Conservation (phyloP, 129 eudicot genomes). For the Logfia minima region DNA sequence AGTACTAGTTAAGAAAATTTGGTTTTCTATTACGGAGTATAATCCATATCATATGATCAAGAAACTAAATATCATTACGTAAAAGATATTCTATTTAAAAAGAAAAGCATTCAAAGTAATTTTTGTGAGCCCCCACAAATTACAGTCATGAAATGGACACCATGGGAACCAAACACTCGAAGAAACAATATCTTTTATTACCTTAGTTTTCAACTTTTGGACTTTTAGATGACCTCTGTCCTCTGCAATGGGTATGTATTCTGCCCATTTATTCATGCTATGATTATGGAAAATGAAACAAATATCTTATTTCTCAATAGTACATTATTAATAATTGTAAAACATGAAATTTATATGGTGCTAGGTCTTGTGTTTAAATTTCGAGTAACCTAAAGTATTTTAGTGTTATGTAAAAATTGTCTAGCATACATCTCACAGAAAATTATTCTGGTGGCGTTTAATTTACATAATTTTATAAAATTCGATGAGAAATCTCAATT, state of each 20-base stretch:
- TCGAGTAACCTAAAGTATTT: too few relatives aligned
- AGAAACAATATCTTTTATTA: slow-evolving; percentile 37
- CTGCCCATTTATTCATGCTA: slow-evolving; percentile 14
- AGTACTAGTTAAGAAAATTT: too few relatives aligned
- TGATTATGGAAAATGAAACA: slow-evolving; percentile 15
- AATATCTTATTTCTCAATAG: not conserved
- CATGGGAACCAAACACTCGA: slow-evolving; percentile 30
- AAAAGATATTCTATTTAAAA: slow-evolving; percentile 3
- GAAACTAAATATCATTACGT: not conserved
- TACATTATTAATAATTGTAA: too few relatives aligned
- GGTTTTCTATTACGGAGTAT: too few relatives aligned
- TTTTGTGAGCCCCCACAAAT: slow-evolving; percentile 35
- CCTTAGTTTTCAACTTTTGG: slow-evolving; percentile 30
- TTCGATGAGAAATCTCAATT: too few relatives aligned
- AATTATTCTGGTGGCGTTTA: too few relatives aligned
- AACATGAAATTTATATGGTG: too few relatives aligned
- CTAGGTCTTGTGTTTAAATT: too few relatives aligned
- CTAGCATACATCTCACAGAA: too few relatives aligned
- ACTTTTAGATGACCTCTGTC: slow-evolving; percentile 32
- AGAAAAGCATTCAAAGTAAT: slow-evolving; percentile 31
- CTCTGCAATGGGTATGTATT: slow-evolving; percentile 10
- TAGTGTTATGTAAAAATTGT: too few relatives aligned
- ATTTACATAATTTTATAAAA: too few relatives aligned
- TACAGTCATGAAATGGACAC: slow-evolving; percentile 37
- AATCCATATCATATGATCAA: not conserved